Conservation (phyloP, 345 rosid species). For the Euphorbia lathyris region DNA sequence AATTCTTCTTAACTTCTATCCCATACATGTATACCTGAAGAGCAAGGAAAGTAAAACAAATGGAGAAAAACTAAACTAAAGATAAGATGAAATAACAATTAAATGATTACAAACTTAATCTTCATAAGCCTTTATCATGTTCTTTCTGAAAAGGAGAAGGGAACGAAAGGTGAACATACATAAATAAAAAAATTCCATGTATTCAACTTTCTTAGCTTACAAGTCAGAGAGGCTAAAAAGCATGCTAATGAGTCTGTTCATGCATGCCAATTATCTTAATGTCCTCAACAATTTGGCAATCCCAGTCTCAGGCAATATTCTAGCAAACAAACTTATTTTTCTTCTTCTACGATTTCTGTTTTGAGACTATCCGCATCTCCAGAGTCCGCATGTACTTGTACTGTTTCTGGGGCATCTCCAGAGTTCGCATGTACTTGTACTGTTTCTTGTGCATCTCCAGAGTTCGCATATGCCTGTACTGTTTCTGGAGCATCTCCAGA, state of each 20-base stretch:
- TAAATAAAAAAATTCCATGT: neutral
- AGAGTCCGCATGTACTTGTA: neutral
- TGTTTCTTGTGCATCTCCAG: no score
- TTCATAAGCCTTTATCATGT: neutral
- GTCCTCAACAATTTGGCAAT: conserved; percentile 1
- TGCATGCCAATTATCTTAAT: neutral
- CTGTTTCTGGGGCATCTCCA: conserved; percentile 35
- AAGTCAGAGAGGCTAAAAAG: conserved; percentile 6
- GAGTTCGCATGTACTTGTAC: no score
- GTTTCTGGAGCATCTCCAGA: no score
- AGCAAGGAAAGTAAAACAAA: neutral
- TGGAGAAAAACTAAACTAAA: neutral
- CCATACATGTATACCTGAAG: neutral
- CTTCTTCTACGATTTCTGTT: conserved; percentile 10
- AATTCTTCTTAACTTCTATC: no score
- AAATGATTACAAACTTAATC: neutral
- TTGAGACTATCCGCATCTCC: neutral
- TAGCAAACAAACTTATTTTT: conserved; percentile 13
- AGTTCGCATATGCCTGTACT: no score
- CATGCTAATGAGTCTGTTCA: conserved; percentile 11
- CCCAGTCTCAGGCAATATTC: conserved; percentile 1
- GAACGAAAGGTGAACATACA: neutral
- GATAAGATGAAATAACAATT: neutral
- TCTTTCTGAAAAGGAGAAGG: neutral
- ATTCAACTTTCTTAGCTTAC: neutral